Conservation (phyloP, 768 basidiomycete genomes). For the Suillus weaverae region DNA sequence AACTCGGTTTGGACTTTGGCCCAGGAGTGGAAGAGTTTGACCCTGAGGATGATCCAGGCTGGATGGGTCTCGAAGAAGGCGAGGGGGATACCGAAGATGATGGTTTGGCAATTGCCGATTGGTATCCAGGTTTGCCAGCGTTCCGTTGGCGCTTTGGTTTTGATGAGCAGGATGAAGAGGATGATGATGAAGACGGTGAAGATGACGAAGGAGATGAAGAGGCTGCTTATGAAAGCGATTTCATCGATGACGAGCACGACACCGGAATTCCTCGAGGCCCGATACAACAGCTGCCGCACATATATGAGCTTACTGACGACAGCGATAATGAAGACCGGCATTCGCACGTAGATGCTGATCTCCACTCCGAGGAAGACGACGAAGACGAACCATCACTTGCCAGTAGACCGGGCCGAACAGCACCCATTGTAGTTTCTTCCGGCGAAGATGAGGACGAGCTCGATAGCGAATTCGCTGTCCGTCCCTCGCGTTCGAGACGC, state of each 20-base stretch:
- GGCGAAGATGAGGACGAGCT: conserved; percentile 17
- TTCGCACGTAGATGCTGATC: conserved; percentile 4
- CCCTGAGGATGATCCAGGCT: conserved; percentile 31
- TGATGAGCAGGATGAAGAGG: conserved; percentile 19
- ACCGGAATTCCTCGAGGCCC: neutral
- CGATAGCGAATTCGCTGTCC: conserved; percentile 3
- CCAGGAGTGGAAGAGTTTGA: conserved; percentile 34
- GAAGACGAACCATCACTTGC: neutral
- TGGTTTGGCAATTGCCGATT: conserved; percentile 20
- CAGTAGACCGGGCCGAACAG: neutral
- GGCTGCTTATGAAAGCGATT: conserved; percentile 52
- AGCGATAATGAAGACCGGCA: conserved; percentile 12
- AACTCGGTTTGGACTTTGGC: conserved; percentile 37
- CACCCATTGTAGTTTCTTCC: conserved; percentile 13
- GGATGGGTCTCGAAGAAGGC: conserved; percentile 34
- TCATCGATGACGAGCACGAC: conserved; percentile 51
- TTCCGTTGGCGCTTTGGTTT: conserved; percentile 20
- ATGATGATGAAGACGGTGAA: conserved; percentile 16
- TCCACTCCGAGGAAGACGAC: conserved; percentile 14
- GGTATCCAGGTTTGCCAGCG: conserved; percentile 16
- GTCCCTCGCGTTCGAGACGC: neutral
- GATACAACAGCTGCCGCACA: conserved; percentile 17
- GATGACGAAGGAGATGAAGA: conserved; percentile 32
- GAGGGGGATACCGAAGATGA: conserved; percentile 36
- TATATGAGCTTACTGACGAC: conserved; percentile 25